Evolutionary conservation across 2,329 filamentous ascomycete genomes (phyloP), one percentile per base, ranked within the genome.

Genomic region (Cryphonectria naterciae): DNA sequence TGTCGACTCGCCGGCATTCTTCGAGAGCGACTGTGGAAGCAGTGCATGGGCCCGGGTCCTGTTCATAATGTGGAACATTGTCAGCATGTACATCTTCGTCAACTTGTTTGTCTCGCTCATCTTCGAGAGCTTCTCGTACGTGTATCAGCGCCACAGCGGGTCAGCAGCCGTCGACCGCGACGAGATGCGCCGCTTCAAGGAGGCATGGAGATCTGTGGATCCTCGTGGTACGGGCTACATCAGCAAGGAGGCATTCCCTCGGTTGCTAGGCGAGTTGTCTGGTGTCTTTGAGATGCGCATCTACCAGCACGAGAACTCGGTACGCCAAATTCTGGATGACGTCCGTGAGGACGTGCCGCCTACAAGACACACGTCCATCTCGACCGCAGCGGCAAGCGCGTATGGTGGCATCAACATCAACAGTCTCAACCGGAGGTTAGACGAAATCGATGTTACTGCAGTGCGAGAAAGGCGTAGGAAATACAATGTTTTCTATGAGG

Each of bases 51-150:
- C 96, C 10, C 88, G 94, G 67, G 89, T 91, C 46, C 85, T 99
- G 13, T 99, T 99, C 83, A 94, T 98, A 70, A 89, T 92, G 5
- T 99, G 96, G 96, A 99, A 99, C 84, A 95, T 99, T 77, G 88
- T 99, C 81, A 98, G 95, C 92, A 99, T 99, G 96, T 99, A 99
- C 83, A 97, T 99, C 77, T 99, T 99, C 78, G 95, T 98, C 78
- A 98, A 95, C 78, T 84, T 99, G 78, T 99, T 99, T 80, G 95
- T 99, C 71, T 99, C 96, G 65, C 90, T 99, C 79, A 99, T 99
- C 76, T 99, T 97, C 83, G 96, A 99, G 84, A 98, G 95, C 82
- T 99, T 99, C 86, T 97, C 94, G 80, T 99, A 99, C 78, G 96
- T 99, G 74, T 99, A 98, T 80, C 97, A 99, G 83, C 90, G 94